Conservation (phyloP, 1,139 yeast genomes). For the Arxiozyma bovina region DNA sequence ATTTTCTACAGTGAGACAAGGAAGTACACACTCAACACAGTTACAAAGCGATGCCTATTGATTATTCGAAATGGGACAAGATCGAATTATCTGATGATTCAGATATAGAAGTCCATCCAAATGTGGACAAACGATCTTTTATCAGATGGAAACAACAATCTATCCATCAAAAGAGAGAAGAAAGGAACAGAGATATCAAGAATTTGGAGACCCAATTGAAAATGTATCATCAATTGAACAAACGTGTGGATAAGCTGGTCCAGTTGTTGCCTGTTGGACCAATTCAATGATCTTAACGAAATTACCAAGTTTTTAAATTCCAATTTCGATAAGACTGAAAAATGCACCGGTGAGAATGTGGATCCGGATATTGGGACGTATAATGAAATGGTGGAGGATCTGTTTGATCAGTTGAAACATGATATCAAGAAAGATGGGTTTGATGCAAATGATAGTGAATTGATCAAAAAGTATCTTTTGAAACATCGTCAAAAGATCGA, state of each 20-base stretch:
- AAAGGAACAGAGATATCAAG: conserved; percentile 67
- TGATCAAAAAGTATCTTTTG: conserved; percentile 37
- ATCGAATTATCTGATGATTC: conserved; percentile 93
- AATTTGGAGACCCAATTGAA: conserved; percentile 62
- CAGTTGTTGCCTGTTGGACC: conserved; percentile 30
- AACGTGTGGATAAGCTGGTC: conserved; percentile 60
- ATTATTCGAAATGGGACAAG: conserved; percentile 96
- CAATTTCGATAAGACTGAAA: conserved; percentile 52
- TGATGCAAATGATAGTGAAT: conserved; percentile 37
- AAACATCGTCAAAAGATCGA: conserved; percentile 67
- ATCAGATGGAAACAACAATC: conserved; percentile 96
- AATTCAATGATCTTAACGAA: conserved; percentile 35
- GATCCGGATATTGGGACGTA: conserved; percentile 66
- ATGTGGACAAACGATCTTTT: conserved; percentile 88
- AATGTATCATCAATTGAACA: conserved; percentile 70
- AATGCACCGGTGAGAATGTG: conserved; percentile 45
- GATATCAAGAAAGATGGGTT: conserved; percentile 47
- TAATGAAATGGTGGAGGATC: conserved; percentile 87
- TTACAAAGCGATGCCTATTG: conserved; percentile 57
- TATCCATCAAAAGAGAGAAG: conserved; percentile 85
- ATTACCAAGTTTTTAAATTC: conserved; percentile 40
- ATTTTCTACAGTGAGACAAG: no score
- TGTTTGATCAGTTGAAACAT: conserved; percentile 59
- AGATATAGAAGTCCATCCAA: conserved; percentile 95
- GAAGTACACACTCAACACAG: no score